Evolutionary conservation across 257 asterid genomes (phyloP).

Genomic region (Capsicum rhomboideum): DNA sequence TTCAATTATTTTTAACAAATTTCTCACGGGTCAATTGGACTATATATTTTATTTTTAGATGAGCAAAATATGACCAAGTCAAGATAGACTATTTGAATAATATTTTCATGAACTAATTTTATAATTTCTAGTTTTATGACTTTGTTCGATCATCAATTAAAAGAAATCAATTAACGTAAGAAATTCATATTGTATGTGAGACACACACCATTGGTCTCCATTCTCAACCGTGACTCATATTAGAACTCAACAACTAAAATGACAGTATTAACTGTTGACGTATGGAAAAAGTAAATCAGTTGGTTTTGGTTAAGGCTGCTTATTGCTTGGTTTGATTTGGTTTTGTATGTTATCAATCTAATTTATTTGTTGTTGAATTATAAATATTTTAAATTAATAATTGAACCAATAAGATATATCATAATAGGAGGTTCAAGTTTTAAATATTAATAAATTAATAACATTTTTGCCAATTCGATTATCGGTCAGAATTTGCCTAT

Average conservation of each 20-base stretch:
- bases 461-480: not conserved
- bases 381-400: not conserved
- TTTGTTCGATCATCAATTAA: not conserved
- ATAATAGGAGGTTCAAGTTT: no score
- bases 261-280: not conserved
- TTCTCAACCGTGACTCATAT: not conserved
- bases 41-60: not conserved
- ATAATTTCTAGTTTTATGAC: not conserved
- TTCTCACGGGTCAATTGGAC: not conserved
- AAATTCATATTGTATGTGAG: not conserved
- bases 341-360: fast-evolving
- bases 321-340: no score
- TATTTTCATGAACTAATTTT: not conserved
- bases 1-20: no score
- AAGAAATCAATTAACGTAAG: not conserved
- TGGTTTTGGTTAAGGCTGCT: no score
- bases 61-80: not conserved
- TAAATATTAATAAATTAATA: no score
- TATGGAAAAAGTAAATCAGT: not conserved
- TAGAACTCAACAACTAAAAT: not conserved
- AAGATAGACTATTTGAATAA: not conserved
- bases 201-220: not conserved
- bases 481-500: not conserved
- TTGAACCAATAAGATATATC: no score
- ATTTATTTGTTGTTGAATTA: not conserved